Base-by-base conservation (phyloP, 73 alveolate genomes). In the Paramecium pentaurelia region DNA sequence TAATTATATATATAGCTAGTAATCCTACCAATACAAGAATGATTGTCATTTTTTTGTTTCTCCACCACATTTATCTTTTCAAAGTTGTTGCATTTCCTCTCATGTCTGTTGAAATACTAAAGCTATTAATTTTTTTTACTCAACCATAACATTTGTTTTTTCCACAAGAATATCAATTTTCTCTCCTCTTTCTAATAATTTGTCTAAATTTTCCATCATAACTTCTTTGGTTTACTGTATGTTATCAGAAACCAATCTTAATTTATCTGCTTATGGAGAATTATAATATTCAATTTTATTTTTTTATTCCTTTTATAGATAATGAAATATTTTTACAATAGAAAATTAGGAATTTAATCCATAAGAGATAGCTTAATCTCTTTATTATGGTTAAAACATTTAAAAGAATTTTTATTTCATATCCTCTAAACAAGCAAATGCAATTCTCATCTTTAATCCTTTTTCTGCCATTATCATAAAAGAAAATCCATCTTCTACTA, bases 181-280 rank as follows among this genome's bases (percentile, higher is more conserved):
- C 20, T 92, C 95, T 58, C 95, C 95, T 86, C 95, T 54, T 36
- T 86, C 95, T 14, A 92, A 37, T n/a, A 92, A 25, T 86, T 92
- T 92, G 18, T 92, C 95, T 8, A 92, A 20, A 44, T 86, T 92
- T 28, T 92, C 95, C 80, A 86, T 84, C 94, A 92, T 92, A 18
- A 92, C 58, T 10, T 86, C 95, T 60, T 58, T 92, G 27, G 94
- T 86, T 68, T 34, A n/a, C 32, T 88, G 58, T 2, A 92, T 34
- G 28, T 86, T 54, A 36, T 86, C 58, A 14, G 42, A 32, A 1
- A 75, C 84, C 58, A 34, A 10, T 20, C 44, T 64, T 20, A 92
- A 77, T 44, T 86, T 84, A 28, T 92, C 95, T 20, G 94, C 95
- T 28, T 59, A 44, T 14, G 93, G 92, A 22, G 95, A 86, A 71